Evolutionary conservation across 2,329 filamentous ascomycete species (phyloP).

Genomic region (Berkeleyomyces basicola): DNA sequence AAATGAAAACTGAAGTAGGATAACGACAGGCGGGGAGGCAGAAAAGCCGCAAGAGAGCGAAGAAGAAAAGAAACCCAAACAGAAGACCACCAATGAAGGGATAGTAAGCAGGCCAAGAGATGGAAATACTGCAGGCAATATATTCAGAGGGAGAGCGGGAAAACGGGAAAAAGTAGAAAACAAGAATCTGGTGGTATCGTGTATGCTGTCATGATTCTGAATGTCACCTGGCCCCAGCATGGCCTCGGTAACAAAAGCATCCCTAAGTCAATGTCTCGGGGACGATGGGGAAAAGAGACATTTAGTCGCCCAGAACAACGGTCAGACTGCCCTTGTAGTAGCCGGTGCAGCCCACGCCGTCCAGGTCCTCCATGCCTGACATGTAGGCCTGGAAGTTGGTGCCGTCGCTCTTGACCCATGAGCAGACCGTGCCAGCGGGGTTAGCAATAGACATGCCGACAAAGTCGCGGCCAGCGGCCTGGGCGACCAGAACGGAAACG

Average conservation of each 20-base stretch:
- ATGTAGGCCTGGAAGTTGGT: slow-evolving; percentile 25
- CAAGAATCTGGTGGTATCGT: slow-evolving; percentile 12
- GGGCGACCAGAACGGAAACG: slow-evolving; percentile 31
- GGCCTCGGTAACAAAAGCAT: not conserved
- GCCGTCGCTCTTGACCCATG: slow-evolving; percentile 23
- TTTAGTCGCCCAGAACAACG: slow-evolving; percentile 21
- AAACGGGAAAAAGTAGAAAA: slow-evolving; percentile 7
- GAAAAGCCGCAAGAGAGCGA: not conserved
- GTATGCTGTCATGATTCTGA: not conserved
- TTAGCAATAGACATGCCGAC: slow-evolving; percentile 25
- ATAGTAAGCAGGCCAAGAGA: not conserved
- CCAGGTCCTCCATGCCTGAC: slow-evolving; percentile 22
- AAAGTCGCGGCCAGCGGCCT: slow-evolving; percentile 18
- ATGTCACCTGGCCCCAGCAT: not conserved
- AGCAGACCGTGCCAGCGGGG: slow-evolving; percentile 25
- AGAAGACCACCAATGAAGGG: not conserved
- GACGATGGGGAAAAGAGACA: too few relatives aligned
- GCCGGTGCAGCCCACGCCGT: slow-evolving; percentile 28
- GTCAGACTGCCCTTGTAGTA: slow-evolving; percentile 18
- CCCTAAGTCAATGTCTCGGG: not conserved
- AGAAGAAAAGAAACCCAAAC: not conserved
- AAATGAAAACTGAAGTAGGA: not conserved
- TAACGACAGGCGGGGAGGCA: not conserved
- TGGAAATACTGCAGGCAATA: slow-evolving; percentile 6
- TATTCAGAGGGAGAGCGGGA: slow-evolving; percentile 10